Conservation (phyloP, 192 early-diverging fungal genomes). For the Irineochytrium annulatum region DNA sequence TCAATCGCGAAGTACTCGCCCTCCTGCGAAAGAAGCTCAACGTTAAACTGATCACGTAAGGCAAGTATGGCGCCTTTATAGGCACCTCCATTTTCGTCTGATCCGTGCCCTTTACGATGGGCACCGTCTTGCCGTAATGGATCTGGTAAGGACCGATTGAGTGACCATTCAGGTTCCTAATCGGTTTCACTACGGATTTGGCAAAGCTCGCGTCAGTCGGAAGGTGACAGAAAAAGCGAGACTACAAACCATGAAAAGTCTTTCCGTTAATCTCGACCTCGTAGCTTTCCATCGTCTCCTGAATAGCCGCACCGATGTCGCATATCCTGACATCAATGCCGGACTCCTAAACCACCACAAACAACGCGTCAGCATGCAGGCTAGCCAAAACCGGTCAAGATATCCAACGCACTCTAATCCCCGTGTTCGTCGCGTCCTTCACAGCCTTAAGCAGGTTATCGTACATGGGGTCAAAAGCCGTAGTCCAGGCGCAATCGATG, state of each 20-base stretch:
- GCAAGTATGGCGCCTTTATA: no score
- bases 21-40: conserved; percentile 41
- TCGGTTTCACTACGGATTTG: conserved; percentile 82
- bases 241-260: conserved; percentile 62
- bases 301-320: conserved; percentile 92
- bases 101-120: conserved; percentile 85
- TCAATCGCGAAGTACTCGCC: conserved; percentile 94
- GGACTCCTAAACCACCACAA: conserved; percentile 51
- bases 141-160: conserved; percentile 89
- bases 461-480: conserved; percentile 87
- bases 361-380: not conserved
- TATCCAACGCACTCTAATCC: no score
- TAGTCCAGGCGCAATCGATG: conserved; percentile 91
- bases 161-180: conserved; percentile 96
- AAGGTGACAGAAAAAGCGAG: no score
- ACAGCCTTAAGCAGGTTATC: conserved; percentile 83
- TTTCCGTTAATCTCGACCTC: conserved; percentile 94
- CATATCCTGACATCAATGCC: conserved; percentile 94
- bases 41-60: not conserved
- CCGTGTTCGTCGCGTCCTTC: conserved; percentile 94
- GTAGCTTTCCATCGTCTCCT: conserved; percentile 98
- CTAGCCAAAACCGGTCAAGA: no score
- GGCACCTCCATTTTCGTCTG: conserved; percentile 83
- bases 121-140: conserved; percentile 91
- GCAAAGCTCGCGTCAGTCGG: no score